Conservation (phyloP, 805 yeast species). For the Metschnikowia vanudenii region DNA sequence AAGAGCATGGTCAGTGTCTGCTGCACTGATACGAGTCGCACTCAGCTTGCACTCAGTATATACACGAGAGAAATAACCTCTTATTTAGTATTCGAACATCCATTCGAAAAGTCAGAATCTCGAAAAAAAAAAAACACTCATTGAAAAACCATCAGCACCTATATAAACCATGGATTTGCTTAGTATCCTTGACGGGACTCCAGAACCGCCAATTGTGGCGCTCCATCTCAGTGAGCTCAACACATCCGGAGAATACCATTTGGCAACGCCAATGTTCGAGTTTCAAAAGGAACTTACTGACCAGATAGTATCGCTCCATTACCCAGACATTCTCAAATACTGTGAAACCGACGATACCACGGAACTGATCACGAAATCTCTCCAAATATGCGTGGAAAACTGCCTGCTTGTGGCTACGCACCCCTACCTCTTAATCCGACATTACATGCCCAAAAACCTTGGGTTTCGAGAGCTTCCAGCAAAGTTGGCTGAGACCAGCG, state of each 20-base stretch:
- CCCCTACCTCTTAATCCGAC: slow-evolving; percentile 82
- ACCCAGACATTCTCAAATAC: slow-evolving; percentile 83
- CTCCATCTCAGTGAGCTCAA: slow-evolving; percentile 45
- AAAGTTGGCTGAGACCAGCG: slow-evolving; percentile 73
- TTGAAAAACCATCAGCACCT: background rate
- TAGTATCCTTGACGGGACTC: slow-evolving; percentile 75
- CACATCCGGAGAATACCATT: slow-evolving; percentile 61
- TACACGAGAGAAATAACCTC: no score
- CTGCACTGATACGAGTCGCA: background rate
- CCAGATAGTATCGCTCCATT: slow-evolving; percentile 88
- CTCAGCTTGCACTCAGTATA: no score
- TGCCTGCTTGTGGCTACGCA: slow-evolving; percentile 82
- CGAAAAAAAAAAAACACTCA: background rate
- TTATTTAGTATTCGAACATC: no score
- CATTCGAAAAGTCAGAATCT: no score
- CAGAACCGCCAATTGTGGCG: slow-evolving; percentile 76
- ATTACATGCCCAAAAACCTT: slow-evolving; percentile 79
- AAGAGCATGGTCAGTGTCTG: no score
- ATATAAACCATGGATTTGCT: slow-evolving; percentile 61
- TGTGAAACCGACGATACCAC: slow-evolving; percentile 59
- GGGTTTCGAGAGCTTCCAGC: slow-evolving; percentile 68
- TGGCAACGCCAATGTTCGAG: slow-evolving; percentile 81
- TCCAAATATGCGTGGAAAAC: slow-evolving; percentile 72
- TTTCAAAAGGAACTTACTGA: slow-evolving; percentile 87
- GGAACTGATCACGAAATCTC: slow-evolving; percentile 65